Evolutionary conservation across 1,284 basidiomycete species (phyloP).

Genomic region (Exobasidium cylindrosporum): DNA sequence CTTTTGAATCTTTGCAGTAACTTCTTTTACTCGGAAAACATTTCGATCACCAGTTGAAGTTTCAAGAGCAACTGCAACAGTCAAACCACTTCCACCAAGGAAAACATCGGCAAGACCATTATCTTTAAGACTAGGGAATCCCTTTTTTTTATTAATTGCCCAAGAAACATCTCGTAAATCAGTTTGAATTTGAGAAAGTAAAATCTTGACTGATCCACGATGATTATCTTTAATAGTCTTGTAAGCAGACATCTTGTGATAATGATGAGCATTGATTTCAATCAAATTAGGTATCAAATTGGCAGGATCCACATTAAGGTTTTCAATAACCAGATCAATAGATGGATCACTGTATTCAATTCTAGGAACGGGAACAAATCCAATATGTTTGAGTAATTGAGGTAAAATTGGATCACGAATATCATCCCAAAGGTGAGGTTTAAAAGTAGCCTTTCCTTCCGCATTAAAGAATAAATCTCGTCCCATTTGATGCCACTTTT

Average conservation of each 20-base stretch:
- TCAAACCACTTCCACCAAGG: constrained; percentile 75
- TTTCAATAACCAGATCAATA: constrained; percentile 77
- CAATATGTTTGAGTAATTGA: constrained; percentile 65
- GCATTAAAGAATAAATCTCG: constrained; percentile 71
- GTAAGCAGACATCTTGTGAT: constrained; percentile 65
- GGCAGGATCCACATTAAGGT: constrained; percentile 79
- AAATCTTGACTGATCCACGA: constrained; percentile 46
- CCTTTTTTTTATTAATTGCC: constrained; percentile 61
- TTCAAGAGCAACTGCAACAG: constrained; percentile 60
- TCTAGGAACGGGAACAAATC: constrained; percentile 74
- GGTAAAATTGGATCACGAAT: constrained; percentile 80
- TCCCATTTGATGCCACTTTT: constrained; percentile 77
- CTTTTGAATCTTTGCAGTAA: constrained; percentile 75
- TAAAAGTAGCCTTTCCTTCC: constrained; percentile 68
- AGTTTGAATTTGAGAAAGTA: constrained; percentile 77
- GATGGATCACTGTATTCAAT: constrained; percentile 50
- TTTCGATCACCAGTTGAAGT: constrained; percentile 61
- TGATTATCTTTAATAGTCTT: constrained; percentile 38
- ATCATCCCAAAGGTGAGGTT: constrained; percentile 76
- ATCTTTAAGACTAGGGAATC: constrained; percentile 77
- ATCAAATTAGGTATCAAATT: constrained; percentile 66
- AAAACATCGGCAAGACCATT: constrained; percentile 88
- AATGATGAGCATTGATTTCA: constrained; percentile 77
- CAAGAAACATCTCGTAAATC: constrained; percentile 89
- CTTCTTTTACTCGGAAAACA: constrained; percentile 74